Evolutionary conservation across 1,139 yeast species (phyloP).

Genomic region (Hanseniaspora uvarum): DNA sequence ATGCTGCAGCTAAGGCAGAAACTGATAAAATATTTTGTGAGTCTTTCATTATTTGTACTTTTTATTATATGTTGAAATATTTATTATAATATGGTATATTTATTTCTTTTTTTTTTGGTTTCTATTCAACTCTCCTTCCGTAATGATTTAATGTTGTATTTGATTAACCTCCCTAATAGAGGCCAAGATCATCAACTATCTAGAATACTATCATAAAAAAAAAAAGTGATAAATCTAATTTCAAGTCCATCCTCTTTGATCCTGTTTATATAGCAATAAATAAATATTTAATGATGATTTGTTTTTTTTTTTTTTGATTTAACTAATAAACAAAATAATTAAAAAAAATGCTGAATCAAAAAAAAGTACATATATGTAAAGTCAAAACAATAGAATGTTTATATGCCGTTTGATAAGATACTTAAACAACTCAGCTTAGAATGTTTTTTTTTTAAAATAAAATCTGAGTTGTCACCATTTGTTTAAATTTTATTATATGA

Average conservation of each 20-base stretch:
- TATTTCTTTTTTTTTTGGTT: not conserved
- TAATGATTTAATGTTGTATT: not conserved
- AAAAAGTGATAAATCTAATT: no score
- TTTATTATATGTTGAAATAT: not conserved
- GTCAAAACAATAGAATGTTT: not conserved
- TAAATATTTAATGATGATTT: no score
- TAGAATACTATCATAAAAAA: no score
- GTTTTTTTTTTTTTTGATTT: not conserved
- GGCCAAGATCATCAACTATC: no score
- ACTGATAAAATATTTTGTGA: slow-evolving; percentile 11
- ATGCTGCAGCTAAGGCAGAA: slow-evolving; percentile 13
- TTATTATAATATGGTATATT: not conserved
- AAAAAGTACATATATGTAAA: not conserved
- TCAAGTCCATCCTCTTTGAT: no score
- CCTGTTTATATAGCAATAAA: not conserved
- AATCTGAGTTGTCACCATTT: no score
- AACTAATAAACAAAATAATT: not conserved
- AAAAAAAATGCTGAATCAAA: not conserved
- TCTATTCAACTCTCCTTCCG: not conserved
- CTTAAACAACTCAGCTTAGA: not conserved
- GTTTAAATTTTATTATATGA: not conserved
- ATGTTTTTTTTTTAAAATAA: not conserved
- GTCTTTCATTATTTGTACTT: slow-evolving; percentile 13
- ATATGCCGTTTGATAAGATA: not conserved
- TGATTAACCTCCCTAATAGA: no score